Evolutionary conservation across 2,329 filamentous ascomycete species (phyloP).

Genomic region (Colletotrichum higginsianum): DNA sequence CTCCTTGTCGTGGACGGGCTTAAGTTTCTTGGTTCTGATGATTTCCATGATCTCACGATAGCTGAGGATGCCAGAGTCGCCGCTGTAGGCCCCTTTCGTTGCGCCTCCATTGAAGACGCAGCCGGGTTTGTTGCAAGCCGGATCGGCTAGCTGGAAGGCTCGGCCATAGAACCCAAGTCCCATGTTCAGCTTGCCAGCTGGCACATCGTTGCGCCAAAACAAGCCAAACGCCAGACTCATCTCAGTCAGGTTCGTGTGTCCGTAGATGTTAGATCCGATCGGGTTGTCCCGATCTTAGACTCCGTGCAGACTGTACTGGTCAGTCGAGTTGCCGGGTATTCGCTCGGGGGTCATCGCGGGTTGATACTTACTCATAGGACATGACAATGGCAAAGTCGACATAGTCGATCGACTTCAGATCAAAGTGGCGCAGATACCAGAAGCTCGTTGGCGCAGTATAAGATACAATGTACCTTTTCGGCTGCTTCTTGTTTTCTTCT

Average conservation of each 20-base stretch:
- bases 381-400: constrained; percentile 35
- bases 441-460: constrained; percentile 48
- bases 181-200: constrained; percentile 57
- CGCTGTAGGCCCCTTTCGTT: constrained; percentile 44
- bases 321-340: too few species aligned
- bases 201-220: constrained; percentile 61
- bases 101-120: constrained; percentile 37
- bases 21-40: constrained; percentile 45
- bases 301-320: constrained; percentile 59
- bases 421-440: constrained; percentile 51
- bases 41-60: constrained; percentile 48
- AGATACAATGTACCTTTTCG: constrained; percentile 43
- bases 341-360: too few species aligned
- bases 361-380: constrained; percentile 12
- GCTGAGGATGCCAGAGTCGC: constrained; percentile 46
- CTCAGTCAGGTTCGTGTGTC: constrained; percentile 64
- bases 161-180: constrained; percentile 47
- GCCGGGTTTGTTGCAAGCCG: constrained; percentile 42
- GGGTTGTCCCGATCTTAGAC: constrained; percentile 55
- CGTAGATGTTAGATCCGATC: constrained; percentile 52
- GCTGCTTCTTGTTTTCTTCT: constrained; percentile 31
- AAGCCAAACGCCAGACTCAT: constrained; percentile 59
- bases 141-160: constrained; percentile 22
- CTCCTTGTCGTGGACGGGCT: constrained; percentile 47
- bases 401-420: constrained; percentile 39